Evolutionary conservation across 2,329 filamentous ascomycete genomes (phyloP), one percentile per base, ranked within the genome.

Genomic region (Elsinoe ampelina): DNA sequence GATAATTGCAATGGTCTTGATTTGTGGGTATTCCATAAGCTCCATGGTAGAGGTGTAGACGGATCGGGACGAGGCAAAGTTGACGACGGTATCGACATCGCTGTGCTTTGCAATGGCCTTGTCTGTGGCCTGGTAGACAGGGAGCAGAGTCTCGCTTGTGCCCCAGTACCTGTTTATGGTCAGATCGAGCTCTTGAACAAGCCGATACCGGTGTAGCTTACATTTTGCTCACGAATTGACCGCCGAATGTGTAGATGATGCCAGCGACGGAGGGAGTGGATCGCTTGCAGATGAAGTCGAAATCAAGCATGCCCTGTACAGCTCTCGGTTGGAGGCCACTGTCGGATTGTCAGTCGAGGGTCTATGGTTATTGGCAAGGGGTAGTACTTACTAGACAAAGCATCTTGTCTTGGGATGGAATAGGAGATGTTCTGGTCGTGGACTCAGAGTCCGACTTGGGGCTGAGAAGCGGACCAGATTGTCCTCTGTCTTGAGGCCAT

Each of bases 171-270:
- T 67, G 57, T 8, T 8, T 51, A 7, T n/a, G 13, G 36, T 55
- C 36, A 56, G 54, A 19, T 42, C 17, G 12, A 48, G 20, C 10
- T 36, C 13, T 20, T 7, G 3, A 32, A 26, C n/a, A 19, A 12
- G 41, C 19, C 22, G 19, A 20, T 30, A 30, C 26, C 19, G 36
- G 20, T 32, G 7, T 26, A 55, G 52, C 66, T 66, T 69, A 82
- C 93, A 98, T 97, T 86, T 98, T 98, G 85, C 90, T 96, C 73
- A 98, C 93, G 84, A 98, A 98, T 78, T 98, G 93, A 66, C 93
- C 93, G 73, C 93, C 93, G 71, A 98, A 98, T 67, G 93, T 96
- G 82, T 98, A 98, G 82, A 98, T 97, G 77, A 98, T 97, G 72
- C 91, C 93, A 64, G 93, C 93, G 59, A 98, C 93, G 58, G 93